phyloP scores from a whole-genome alignment of 2,329 filamentous ascomycete species.

The Magnaporthiopsis rhizophila region DNA sequence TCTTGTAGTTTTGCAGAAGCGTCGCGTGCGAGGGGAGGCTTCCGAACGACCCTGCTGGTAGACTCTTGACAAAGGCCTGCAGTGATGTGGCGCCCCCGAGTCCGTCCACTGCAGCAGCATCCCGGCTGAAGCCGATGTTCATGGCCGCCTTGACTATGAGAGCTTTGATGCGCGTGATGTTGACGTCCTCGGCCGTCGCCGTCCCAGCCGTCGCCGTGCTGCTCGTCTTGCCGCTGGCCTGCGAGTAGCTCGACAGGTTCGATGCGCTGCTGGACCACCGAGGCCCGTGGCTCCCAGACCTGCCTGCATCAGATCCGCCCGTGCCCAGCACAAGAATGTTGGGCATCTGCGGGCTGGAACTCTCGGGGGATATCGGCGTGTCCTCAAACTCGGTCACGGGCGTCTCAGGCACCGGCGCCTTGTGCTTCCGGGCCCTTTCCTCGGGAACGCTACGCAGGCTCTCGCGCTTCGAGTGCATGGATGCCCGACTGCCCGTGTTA shows the following conservation, averaged over 20 bases:
- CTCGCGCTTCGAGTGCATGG: slow-evolving; percentile 42
- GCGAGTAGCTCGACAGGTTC: slow-evolving; percentile 72
- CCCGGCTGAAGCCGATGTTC: slow-evolving; percentile 70
- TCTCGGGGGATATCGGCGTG: slow-evolving; percentile 73
- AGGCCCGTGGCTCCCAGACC: slow-evolving; percentile 26
- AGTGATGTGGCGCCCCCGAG: slow-evolving; percentile 46
- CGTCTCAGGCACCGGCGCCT: slow-evolving; percentile 64
- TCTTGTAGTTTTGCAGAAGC: slow-evolving; percentile 72
- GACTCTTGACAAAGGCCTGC: slow-evolving; percentile 65
- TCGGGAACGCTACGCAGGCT: slow-evolving; percentile 42
- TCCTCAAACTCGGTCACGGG: slow-evolving; percentile 95
- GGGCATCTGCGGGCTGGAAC: slow-evolving; percentile 64
- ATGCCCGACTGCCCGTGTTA: slow-evolving; percentile 36
- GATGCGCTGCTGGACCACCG: slow-evolving; percentile 79
- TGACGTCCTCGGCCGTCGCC: slow-evolving; percentile 63
- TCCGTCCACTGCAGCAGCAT: slow-evolving; percentile 34
- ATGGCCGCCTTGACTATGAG: slow-evolving; percentile 79
- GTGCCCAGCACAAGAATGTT: slow-evolving; percentile 85
- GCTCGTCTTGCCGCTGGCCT: slow-evolving; percentile 55
- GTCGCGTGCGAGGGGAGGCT: slow-evolving; percentile 59
- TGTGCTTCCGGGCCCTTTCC: slow-evolving; percentile 37
- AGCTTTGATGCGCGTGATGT: slow-evolving; percentile 68
- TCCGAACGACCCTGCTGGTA: slow-evolving; percentile 74
- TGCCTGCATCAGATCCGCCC: slow-evolving; percentile 25
- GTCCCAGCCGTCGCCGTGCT: slow-evolving; percentile 59